These are phyloP conservation scores for Saccharomycopsis fibuligera DNA, from an alignment of 805 yeast species.

Conservation along the genomic window DNA sequence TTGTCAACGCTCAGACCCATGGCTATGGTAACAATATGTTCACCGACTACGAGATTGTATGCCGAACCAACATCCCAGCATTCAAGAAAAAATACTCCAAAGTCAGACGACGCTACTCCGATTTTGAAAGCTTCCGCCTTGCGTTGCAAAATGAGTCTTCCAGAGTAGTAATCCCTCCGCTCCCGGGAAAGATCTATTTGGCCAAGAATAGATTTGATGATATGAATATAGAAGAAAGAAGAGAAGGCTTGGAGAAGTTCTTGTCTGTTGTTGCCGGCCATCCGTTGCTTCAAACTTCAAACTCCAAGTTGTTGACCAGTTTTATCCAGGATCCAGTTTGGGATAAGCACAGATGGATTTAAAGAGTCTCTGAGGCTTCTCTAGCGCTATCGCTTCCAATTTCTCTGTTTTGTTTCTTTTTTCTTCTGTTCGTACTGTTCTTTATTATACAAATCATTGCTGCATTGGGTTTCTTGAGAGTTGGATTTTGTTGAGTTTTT, in stretches of 20 bases:
- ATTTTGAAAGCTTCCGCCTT: slow-evolving; percentile 75
- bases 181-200: slow-evolving; percentile 82
- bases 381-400: too few species aligned
- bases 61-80: slow-evolving; percentile 87
- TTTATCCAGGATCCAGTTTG: slow-evolving; percentile 85
- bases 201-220: slow-evolving; percentile 70
- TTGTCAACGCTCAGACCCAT: slow-evolving; percentile 72
- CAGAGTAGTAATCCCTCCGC: slow-evolving; percentile 73
- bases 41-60: slow-evolving; percentile 87
- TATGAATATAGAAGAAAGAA: slow-evolving; percentile 73
- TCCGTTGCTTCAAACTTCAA: slow-evolving; percentile 78
- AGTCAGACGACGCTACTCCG: slow-evolving; percentile 84
- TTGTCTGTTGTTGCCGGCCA: slow-evolving; percentile 80
- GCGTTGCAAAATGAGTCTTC: slow-evolving; percentile 70
- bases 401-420: too few species aligned
- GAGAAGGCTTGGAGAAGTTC: slow-evolving; percentile 80
- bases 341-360: slow-evolving; percentile 38
- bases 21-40: slow-evolving; percentile 60
- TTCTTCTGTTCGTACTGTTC: too few species aligned
- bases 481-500: too few species aligned
- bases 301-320: slow-evolving; percentile 66
- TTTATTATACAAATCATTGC: too few species aligned
- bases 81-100: slow-evolving; percentile 57
- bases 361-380: too few species aligned
- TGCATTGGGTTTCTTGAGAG: too few species aligned